Evolutionary conservation across 257 asterid genomes (phyloP).

Genomic region (Verbena officinalis): DNA sequence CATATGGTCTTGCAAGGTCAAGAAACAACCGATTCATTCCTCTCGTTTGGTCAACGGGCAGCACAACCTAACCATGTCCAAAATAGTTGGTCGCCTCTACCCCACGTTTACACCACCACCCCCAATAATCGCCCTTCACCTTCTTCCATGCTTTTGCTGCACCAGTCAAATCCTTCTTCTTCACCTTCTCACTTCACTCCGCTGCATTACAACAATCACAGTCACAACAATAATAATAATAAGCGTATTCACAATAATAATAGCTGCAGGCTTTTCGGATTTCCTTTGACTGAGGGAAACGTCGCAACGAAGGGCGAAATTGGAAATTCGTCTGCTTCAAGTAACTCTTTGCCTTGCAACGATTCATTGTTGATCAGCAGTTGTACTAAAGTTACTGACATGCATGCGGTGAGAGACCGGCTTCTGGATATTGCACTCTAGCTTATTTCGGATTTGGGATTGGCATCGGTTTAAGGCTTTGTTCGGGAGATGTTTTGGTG

Average conservation of each 20-base stretch:
- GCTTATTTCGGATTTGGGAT: neutral
- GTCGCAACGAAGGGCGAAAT: slow-evolving; percentile 34
- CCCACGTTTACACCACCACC: slow-evolving; percentile 41
- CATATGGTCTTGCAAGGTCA: slow-evolving; percentile 99
- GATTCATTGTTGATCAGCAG: slow-evolving; percentile 45
- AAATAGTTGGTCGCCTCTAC: slow-evolving; percentile 52
- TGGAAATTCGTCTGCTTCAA: slow-evolving; percentile 28
- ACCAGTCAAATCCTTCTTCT: too few relatives aligned
- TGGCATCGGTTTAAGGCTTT: neutral
- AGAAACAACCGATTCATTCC: slow-evolving; percentile 68
- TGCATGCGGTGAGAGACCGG: slow-evolving; percentile 66
- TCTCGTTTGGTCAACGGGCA: slow-evolving; percentile 44
- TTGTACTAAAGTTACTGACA: slow-evolving; percentile 52
- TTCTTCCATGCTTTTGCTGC: slow-evolving; percentile 50
- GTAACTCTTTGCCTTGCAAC: slow-evolving; percentile 36
- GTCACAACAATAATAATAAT: slow-evolving; percentile 23
- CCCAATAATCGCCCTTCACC: slow-evolving; percentile 40
- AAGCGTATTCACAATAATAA: slow-evolving; percentile 36
- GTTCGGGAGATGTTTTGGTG: neutral
- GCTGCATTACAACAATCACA: slow-evolving; percentile 30
- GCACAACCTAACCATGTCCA: slow-evolving; percentile 44
- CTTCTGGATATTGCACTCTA: slow-evolving; percentile 80
- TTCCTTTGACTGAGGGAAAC: slow-evolving; percentile 73
- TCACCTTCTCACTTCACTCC: slow-evolving; percentile 42
- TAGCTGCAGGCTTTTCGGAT: slow-evolving; percentile 86